Conservation (phyloP, 257 asterid genomes). For the Rauvolfia tetraphylla region DNA sequence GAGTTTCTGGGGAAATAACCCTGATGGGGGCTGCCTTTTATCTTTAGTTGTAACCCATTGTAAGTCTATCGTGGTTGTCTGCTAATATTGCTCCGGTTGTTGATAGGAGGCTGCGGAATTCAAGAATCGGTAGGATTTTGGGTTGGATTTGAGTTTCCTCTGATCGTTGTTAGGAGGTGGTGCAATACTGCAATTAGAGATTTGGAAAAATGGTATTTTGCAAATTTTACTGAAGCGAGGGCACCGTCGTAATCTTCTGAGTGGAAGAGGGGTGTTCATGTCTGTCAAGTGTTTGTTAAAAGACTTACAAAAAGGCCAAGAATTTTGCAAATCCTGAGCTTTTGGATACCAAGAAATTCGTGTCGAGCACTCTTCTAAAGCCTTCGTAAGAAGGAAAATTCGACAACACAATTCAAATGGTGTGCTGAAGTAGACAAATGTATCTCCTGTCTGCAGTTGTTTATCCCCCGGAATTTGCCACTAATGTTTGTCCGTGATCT, state of each 20-base stretch:
- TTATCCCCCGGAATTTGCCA: background rate
- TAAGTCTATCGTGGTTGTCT: background rate
- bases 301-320: background rate
- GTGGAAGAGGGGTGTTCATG: background rate
- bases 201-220: background rate
- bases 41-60: background rate
- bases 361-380: background rate
- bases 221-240: background rate
- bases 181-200: background rate
- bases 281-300: background rate
- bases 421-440: background rate
- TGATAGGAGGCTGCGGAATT: background rate
- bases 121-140: background rate
- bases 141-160: background rate
- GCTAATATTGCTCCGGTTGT: background rate
- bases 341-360: background rate
- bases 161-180: background rate
- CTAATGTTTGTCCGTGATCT: too few species aligned
- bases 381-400: background rate
- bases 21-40: background rate
- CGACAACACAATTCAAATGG: background rate
- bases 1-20: background rate
- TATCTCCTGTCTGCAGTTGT: background rate
- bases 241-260: background rate
- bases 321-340: background rate